Evolutionary conservation across 2,329 filamentous ascomycete genomes (phyloP).

Genomic region (Exutisphaerella laricina): DNA sequence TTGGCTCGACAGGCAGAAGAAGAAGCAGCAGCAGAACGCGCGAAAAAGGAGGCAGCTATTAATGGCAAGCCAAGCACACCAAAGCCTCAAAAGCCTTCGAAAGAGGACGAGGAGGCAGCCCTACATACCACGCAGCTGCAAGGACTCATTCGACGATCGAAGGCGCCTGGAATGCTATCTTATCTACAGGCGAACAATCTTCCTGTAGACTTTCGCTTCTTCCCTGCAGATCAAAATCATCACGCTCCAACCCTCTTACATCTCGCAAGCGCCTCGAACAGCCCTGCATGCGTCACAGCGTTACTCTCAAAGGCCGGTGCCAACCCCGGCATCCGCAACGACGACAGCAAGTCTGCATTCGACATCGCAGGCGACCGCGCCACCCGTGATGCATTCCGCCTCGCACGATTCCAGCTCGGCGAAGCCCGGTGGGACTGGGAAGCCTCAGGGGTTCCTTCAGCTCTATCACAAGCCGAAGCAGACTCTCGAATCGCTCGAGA

Average conservation of each 20-base stretch:
- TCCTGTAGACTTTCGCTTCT: conserved; percentile 66
- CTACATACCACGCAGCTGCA: conserved; percentile 87
- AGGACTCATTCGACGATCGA: conserved; percentile 80
- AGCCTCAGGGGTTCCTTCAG: conserved; percentile 62
- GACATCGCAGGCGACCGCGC: conserved; percentile 79
- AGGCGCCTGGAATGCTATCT: conserved; percentile 76
- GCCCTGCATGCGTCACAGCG: conserved; percentile 68
- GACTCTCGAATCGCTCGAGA: conserved; percentile 66
- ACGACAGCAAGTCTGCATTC: conserved; percentile 77
- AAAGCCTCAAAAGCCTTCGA: conserved; percentile 60
- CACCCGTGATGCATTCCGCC: conserved; percentile 85
- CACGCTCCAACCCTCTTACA: conserved; percentile 82
- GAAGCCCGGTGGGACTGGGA: conserved; percentile 76
- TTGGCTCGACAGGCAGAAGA: conserved; percentile 46
- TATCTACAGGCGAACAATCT: conserved; percentile 76
- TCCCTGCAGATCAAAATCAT: conserved; percentile 64
- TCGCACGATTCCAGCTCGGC: conserved; percentile 76
- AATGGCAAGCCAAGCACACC: conserved; percentile 46
- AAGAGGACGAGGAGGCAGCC: conserved; percentile 75
- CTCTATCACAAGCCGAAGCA: conserved; percentile 65
- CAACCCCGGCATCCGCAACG: conserved; percentile 65
- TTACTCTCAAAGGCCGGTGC: conserved; percentile 69
- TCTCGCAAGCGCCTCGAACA: conserved; percentile 75
- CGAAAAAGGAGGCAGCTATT: conserved; percentile 32
- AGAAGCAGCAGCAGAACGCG: conserved; percentile 38